Percentiles rank a stretch among this genome's conserved stretches.
phyloP scores from a whole-genome alignment of 2,329 filamentous ascomycete genomes.

The Beauveria sp. region DNA sequence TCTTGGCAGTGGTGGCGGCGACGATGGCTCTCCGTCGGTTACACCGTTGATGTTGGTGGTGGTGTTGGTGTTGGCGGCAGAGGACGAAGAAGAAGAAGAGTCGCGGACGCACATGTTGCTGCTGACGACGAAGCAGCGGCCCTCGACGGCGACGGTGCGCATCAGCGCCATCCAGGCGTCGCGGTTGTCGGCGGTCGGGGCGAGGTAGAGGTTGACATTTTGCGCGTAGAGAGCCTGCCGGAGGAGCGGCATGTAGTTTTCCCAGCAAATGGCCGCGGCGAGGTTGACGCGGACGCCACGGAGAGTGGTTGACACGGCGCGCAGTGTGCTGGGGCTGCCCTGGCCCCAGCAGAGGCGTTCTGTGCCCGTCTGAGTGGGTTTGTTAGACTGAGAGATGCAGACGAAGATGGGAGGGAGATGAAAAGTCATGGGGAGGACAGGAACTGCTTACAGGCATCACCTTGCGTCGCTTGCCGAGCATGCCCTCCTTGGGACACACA shows the following conservation, averaged over 20 bases:
- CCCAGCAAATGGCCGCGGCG: slow-evolving; percentile 89
- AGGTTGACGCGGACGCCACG: slow-evolving; percentile 73
- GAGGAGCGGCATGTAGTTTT: slow-evolving; percentile 90
- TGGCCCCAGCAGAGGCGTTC: slow-evolving; percentile 88
- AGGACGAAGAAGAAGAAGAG: too few species aligned
- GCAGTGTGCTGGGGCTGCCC: slow-evolving; percentile 69
- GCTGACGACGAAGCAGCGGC: slow-evolving; percentile 76
- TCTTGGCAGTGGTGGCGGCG: not conserved
- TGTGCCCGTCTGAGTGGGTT: slow-evolving; percentile 53
- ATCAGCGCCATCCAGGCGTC: slow-evolving; percentile 79
- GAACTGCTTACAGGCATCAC: slow-evolving; percentile 67
- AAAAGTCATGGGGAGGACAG: too few species aligned
- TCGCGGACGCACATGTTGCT: slow-evolving; percentile 67
- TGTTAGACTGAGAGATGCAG: not conserved
- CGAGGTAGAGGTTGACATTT: slow-evolving; percentile 86
- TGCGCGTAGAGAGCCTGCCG: slow-evolving; percentile 79
- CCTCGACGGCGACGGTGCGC: slow-evolving; percentile 73
- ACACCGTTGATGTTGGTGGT: not conserved
- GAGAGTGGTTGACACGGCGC: slow-evolving; percentile 71
- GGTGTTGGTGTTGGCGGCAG: not conserved
- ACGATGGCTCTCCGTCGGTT: not conserved
- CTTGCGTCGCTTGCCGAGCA: slow-evolving; percentile 80
- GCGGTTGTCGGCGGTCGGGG: slow-evolving; percentile 78
- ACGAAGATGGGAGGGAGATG: not conserved
- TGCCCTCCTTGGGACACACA: slow-evolving; percentile 64